Evolutionary conservation across 768 basidiomycete species (phyloP).

Genomic region (Psilocybe subaeruginosa): DNA sequence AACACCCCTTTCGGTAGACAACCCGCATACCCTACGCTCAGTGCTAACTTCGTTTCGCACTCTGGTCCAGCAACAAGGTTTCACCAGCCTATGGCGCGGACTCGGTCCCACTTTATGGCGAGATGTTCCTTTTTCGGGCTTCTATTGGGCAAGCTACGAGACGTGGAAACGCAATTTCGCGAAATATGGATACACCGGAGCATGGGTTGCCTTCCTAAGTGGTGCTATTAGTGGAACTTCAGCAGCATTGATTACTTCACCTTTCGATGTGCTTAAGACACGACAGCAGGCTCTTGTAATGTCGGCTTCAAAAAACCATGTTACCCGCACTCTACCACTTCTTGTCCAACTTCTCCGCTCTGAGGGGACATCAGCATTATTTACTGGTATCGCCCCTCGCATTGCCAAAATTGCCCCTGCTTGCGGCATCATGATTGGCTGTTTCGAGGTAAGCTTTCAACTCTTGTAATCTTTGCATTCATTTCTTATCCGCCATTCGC

Average conservation of each 20-base stretch:
- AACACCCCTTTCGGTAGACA: constrained; percentile 69
- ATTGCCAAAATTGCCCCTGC: constrained; percentile 96
- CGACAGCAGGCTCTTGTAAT: constrained; percentile 85
- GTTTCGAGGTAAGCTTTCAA: constrained; percentile 72
- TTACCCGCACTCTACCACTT: constrained; percentile 62
- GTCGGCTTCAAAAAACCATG: constrained; percentile 46
- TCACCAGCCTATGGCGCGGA: constrained; percentile 84
- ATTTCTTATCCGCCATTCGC: neutral
- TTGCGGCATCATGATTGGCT: constrained; percentile 98
- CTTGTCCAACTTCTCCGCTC: constrained; percentile 70
- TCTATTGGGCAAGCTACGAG: constrained; percentile 98
- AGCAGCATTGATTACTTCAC: constrained; percentile 88
- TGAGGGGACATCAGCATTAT: constrained; percentile 81
- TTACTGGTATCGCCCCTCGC: constrained; percentile 84
- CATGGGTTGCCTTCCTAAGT: constrained; percentile 80
- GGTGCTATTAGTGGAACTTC: constrained; percentile 88
- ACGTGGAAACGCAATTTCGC: constrained; percentile 68
- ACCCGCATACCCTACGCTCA: constrained; percentile 78
- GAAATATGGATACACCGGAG: constrained; percentile 55
- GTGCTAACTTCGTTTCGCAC: constrained; percentile 65
- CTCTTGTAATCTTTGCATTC: constrained; percentile 9
- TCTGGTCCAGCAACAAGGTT: constrained; percentile 65
- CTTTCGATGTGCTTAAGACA: constrained; percentile 97
- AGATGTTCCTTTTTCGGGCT: constrained; percentile 95
- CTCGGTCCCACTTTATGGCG: constrained; percentile 93